A percentile compares a stretch with the other conserved stretches of the same genome.
phyloP scores from a whole-genome alignment of 805 yeast genomes.

The Sugiyamaella smithiae region DNA sequence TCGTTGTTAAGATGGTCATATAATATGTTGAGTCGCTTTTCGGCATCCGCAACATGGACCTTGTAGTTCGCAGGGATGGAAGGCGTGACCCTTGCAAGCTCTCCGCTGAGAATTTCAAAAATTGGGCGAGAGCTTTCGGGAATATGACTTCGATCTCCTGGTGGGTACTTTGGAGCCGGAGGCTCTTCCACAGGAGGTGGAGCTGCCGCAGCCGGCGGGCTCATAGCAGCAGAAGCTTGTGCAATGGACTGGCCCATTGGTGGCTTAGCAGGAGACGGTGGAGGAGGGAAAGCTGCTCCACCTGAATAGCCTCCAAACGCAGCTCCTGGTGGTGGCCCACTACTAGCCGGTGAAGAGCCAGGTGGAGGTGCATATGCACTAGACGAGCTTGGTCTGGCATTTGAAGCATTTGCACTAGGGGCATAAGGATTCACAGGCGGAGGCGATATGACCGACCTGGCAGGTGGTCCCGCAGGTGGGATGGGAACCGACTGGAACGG shows the following conservation, averaged over 20 bases:
- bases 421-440: constrained; percentile 25
- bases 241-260: constrained; percentile 15
- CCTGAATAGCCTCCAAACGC: constrained; percentile 6
- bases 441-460: constrained; percentile 24
- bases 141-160: constrained; percentile 68
- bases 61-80: constrained; percentile 68
- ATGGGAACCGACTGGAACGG: constrained; percentile 1
- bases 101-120: constrained; percentile 51
- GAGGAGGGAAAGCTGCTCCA: constrained; percentile 15
- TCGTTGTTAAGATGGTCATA: constrained; percentile 75
- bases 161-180: constrained; percentile 41
- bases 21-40: constrained; percentile 71
- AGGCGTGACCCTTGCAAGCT: constrained; percentile 63
- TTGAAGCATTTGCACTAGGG: background rate
- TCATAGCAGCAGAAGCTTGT: constrained; percentile 18
- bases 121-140: constrained; percentile 59
- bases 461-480: constrained; percentile 19
- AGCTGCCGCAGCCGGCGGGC: constrained; percentile 28
- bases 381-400: constrained; percentile 5
- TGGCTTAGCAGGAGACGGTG: constrained; percentile 17
- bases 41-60: constrained; percentile 76
- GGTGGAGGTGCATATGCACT: constrained; percentile 25
- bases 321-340: constrained; percentile 9
- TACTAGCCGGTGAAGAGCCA: constrained; percentile 6
- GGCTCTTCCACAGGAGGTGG: constrained; percentile 23